Evolutionary conservation across 345 rosid genomes (phyloP).

Genomic region (Euphorbia tirucalli): DNA sequence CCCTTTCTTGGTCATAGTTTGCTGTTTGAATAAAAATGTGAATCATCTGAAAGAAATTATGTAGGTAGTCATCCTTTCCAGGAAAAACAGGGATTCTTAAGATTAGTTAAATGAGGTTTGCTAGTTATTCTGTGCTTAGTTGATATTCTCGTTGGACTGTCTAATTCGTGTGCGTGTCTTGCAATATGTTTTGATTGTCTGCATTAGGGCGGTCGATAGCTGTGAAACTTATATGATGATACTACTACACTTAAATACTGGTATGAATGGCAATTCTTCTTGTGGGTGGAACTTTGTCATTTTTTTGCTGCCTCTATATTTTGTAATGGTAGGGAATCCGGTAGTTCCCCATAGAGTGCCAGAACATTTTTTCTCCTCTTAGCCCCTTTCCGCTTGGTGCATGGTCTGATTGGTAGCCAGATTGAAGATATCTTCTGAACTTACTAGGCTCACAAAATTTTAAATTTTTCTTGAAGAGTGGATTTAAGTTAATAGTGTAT

Average conservation of each 20-base stretch:
- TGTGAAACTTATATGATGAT: background rate
- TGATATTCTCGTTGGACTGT: background rate
- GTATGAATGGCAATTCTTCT: background rate
- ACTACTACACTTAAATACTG: background rate
- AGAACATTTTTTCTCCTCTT: too few species aligned
- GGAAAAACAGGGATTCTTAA: background rate
- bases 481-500: too few species aligned
- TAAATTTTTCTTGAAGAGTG: too few species aligned
- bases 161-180: background rate
- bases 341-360: too few species aligned
- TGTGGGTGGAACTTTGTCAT: background rate
- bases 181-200: background rate
- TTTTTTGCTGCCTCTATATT: too few species aligned
- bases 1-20: slow-evolving; percentile 1
- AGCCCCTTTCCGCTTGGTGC: too few species aligned
- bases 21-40: background rate
- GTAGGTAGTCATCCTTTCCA: background rate
- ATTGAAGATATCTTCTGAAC: too few species aligned
- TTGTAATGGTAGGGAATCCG: too few species aligned
- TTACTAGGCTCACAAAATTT: too few species aligned
- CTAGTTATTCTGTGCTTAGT: background rate
- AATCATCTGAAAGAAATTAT: background rate
- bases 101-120: background rate
- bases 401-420: too few species aligned
- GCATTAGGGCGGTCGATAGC: background rate